Evolutionary conservation across 805 yeast species (phyloP).

Genomic region (Metschnikowia bowlesiae): DNA sequence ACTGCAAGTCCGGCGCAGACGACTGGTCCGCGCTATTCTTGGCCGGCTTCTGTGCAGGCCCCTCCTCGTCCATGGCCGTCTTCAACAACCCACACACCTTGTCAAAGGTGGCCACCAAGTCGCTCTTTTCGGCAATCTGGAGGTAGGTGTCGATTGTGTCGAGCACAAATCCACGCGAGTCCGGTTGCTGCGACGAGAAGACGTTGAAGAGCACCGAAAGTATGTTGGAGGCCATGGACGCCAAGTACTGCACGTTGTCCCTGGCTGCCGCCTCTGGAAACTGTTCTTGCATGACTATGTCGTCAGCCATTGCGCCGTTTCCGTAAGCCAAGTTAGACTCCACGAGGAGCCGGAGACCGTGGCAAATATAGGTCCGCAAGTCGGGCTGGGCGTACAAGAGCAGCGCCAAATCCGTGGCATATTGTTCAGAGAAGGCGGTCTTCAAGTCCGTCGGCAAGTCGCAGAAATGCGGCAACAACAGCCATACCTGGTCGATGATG

Average conservation of each 20-base stretch:
- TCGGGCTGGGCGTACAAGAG: constrained; percentile 70
- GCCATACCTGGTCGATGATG: constrained; percentile 88
- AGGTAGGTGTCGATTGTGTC: constrained; percentile 84
- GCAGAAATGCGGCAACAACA: constrained; percentile 82
- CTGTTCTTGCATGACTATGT: constrained; percentile 53
- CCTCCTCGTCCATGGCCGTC: constrained; percentile 54
- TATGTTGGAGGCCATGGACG: constrained; percentile 65
- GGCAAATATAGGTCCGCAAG: constrained; percentile 77
- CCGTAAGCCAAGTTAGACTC: constrained; percentile 67
- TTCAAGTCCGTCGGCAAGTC: constrained; percentile 76
- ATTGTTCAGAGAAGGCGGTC: constrained; percentile 61
- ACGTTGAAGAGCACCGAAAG: constrained; percentile 88
- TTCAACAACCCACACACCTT: constrained; percentile 80
- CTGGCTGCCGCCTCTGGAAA: constrained; percentile 56
- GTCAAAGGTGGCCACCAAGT: constrained; percentile 71
- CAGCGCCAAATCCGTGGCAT: constrained; percentile 74
- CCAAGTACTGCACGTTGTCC: constrained; percentile 56
- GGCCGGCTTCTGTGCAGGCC: constrained; percentile 16
- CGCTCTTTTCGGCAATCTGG: constrained; percentile 61
- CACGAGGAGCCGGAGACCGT: constrained; percentile 70
- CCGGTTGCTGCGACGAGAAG: constrained; percentile 82
- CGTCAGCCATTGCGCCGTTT: constrained; percentile 54
- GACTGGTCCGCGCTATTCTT: constrained; percentile 20
- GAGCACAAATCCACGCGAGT: constrained; percentile 74
- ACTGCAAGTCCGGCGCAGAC: constrained; percentile 50